Evolutionary conservation across 139 green algal species (phyloP).

Genomic region (Volvox reticuliferus): DNA sequence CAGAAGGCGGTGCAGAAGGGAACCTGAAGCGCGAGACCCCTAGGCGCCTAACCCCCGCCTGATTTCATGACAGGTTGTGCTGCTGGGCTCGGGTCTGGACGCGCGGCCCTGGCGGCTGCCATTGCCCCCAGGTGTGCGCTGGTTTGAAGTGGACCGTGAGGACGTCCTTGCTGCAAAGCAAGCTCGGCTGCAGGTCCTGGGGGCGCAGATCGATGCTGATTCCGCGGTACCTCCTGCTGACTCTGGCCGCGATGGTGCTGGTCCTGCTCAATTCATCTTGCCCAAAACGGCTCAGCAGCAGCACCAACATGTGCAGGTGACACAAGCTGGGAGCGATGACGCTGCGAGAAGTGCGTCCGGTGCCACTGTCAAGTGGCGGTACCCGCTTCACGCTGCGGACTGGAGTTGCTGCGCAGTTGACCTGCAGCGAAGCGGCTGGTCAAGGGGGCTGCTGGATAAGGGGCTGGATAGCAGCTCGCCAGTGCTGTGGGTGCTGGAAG

Average conservation of each 20-base stretch:
- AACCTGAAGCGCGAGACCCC: neutral
- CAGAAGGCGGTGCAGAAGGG: neutral
- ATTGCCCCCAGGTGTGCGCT: conserved; percentile 67
- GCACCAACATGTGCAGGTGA: neutral
- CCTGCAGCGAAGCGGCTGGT: neutral
- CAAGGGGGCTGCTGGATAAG: neutral
- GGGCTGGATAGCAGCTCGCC: conserved; percentile 42
- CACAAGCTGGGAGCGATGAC: too few species aligned
- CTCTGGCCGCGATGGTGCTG: too few species aligned
- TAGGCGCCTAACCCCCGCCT: neutral
- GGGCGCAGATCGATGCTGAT: neutral
- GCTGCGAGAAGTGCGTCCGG: neutral
- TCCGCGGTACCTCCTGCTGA: neutral
- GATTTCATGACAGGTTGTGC: conserved; percentile 59
- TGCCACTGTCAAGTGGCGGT: neutral
- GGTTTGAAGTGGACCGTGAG: conserved; percentile 77
- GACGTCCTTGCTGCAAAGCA: conserved; percentile 75
- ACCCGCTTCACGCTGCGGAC: neutral
- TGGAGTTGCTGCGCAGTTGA: conserved; percentile 26
- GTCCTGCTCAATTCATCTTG: too few species aligned
- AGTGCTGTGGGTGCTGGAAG: conserved; percentile 70
- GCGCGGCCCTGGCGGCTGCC: conserved; percentile 75
- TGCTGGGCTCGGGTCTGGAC: conserved; percentile 80
- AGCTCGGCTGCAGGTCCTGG: conserved; percentile 13
- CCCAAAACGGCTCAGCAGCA: neutral